Base-by-base conservation (phyloP, 2,329 filamentous ascomycete genomes). In the Fusarium irregulare region DNA sequence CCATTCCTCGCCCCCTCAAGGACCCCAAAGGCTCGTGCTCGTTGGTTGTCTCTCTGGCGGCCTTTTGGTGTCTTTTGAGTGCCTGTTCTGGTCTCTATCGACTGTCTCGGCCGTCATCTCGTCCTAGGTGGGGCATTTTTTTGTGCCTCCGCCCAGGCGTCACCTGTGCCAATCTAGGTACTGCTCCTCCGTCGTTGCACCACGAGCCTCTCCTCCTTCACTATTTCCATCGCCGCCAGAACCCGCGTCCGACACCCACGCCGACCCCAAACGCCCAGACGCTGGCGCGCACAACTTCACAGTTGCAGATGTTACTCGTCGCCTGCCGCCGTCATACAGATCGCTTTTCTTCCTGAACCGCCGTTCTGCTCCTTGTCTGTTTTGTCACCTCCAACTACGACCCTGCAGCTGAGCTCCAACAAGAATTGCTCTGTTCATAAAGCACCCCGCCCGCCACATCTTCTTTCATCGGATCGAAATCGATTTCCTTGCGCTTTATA, bases 21-120 rank as follows among this genome's bases (percentile, higher is more conserved):
- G 64, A 56, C 72, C 66, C 62, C 54, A 65, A 69, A 75, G 73
- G 73, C 73, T 75, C 73, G 69, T 74, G 73, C 73, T 56, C 73
- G 74, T 72, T 75, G 71, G 67, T 68, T 65, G 71, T 60, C 64
- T 73, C 51, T 63, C 55, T 72, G 66, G 64, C 66, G 56, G 60
- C 21, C 56, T 54, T 56, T 40, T 66, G 60, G 63, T 64, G 64
- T 64, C 61, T 59, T 67, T 65, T 67, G 66, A 61, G 63, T 71
- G 64, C 60, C 63, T 61, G 63, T 71, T 72, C 28, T 66, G 56
- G 56, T 66, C 68, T 68, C 60, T 56, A 56, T 75, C 65, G 64
- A 63, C 73, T 77, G 76, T 75, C 74, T 77, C 74, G 70, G 68
- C 76, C 76, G 68, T 74, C 76, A 76, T 77, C 73, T 76, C 71